A percentile compares a stretch with the other conserved stretches of the same genome.
phyloP scores from a whole-genome alignment of 2,329 filamentous ascomycete species.

The Verruconis gallopava region DNA sequence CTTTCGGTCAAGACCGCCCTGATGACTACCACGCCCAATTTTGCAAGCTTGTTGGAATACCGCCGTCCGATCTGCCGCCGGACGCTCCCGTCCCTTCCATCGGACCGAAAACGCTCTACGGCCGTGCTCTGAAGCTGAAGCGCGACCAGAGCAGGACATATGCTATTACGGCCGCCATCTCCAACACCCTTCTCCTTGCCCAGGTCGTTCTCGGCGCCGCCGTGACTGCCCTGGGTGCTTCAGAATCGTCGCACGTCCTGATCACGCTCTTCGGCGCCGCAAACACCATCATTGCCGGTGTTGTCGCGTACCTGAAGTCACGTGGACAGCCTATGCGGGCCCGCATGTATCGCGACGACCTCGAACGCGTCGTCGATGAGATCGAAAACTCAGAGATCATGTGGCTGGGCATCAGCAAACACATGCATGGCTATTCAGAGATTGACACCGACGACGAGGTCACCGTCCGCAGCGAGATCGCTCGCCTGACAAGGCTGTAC shows the following conservation, averaged over 20 bases:
- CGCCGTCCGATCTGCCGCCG: conserved; percentile 19
- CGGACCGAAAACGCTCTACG: conserved; percentile 23
- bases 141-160: conserved; percentile 22
- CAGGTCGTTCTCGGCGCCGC: conserved; percentile 29
- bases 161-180: conserved; percentile 23
- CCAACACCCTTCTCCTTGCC: conserved; percentile 25
- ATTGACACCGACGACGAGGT: conserved; percentile 31
- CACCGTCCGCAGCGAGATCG: conserved; percentile 24
- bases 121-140: conserved; percentile 21
- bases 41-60: conserved; percentile 24
- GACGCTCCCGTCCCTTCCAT: conserved; percentile 13
- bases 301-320: conserved; percentile 28
- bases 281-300: conserved; percentile 29
- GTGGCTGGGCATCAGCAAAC: conserved; percentile 32
- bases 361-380: conserved; percentile 28
- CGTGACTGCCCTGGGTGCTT: conserved; percentile 27
- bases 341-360: conserved; percentile 28
- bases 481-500: conserved; percentile 10
- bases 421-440: conserved; percentile 32
- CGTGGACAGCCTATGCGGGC: conserved; percentile 28
- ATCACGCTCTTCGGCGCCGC: conserved; percentile 28
- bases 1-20: background rate
- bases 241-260: conserved; percentile 21
- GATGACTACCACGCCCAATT: conserved; percentile 21
- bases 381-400: conserved; percentile 29